These are phyloP conservation scores for Malus hybrid DNA, from an alignment of 331 rosid species.

Conservation along the genomic window DNA sequence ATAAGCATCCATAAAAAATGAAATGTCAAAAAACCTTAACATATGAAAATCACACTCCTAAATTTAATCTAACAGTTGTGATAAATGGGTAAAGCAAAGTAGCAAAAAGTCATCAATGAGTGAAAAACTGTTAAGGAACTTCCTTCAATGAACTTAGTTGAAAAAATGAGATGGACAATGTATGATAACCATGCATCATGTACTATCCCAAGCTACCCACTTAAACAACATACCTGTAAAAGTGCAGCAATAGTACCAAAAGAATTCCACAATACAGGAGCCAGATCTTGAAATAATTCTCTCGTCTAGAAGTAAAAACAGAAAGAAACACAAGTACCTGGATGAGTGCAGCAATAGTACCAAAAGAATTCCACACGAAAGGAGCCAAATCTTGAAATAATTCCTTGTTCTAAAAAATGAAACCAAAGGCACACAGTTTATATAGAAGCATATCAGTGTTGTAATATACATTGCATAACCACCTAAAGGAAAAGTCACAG, in stretches of 20 bases:
- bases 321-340: slow-evolving; percentile 19
- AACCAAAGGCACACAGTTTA: slow-evolving; percentile 19
- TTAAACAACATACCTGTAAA: slow-evolving; percentile 46
- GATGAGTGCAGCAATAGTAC: slow-evolving; percentile 43
- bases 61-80: too few species aligned
- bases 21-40: background rate
- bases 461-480: background rate
- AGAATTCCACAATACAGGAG: slow-evolving; percentile 54
- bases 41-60: background rate
- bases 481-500: background rate
- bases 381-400: slow-evolving; percentile 56
- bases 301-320: slow-evolving; percentile 37
- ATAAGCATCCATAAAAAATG: background rate
- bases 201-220: background rate
- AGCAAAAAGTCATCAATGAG: background rate
- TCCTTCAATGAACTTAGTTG: background rate
- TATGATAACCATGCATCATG: background rate
- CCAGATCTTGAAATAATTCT: slow-evolving; percentile 56
- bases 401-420: slow-evolving; percentile 38
- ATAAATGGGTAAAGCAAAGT: background rate
- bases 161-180: background rate
- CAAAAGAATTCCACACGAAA: slow-evolving; percentile 37
- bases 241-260: slow-evolving; percentile 59
- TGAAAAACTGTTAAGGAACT: background rate
- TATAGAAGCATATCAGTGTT: background rate